Evolutionary conservation across 2,329 filamentous ascomycete genomes (phyloP), one percentile per base, ranked within the genome.

Genomic region (Penicillium glabrum): DNA sequence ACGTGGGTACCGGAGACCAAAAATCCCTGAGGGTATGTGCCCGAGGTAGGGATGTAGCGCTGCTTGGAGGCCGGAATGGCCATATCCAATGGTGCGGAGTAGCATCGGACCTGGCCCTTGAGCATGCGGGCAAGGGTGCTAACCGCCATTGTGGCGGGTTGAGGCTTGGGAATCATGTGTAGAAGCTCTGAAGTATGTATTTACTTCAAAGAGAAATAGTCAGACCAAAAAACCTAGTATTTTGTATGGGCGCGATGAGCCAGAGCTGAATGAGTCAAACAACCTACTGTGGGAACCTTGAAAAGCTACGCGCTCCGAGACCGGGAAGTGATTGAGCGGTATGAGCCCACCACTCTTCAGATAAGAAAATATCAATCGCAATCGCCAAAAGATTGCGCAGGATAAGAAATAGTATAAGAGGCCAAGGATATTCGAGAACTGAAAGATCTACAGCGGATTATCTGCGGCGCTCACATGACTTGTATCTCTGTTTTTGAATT

Each of bases 21-120:
- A 81, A 98, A 99, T 46, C 93, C 95, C 73, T 90, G 87, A 5
- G 95, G 95, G 70, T 98, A 98, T 21, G 86, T 91, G 61, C 93
- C 95, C 43, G 83, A 85, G 1, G 85, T 88, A 9, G 95, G 93
- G 51, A 98, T 86, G 75, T 96, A 97, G 76, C 96, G 96, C 74
- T 88, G 85, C 80, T 98, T 99, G 57, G 89, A 85, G 16, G 84
- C 83, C 1, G 93, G 92, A 56, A 96, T 82, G 43, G 76, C 73
- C 61, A 73, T 72, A 60, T 80, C 77, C 39, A 79, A 56, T 5
- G 77, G 76, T 41, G 77, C 76, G 51, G 78, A 79, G 66, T 80
- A 80, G 57, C 68, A 65, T 55, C 77, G 72, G 53, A 75, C 67
- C 54, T 77, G 76, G 61, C 71, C 69, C 60, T 72, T 73, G 53